Percentiles rank a stretch among this genome's conserved stretches.
phyloP scores from a whole-genome alignment of 495 filamentous ascomycete species.

The Tuber brumale region DNA sequence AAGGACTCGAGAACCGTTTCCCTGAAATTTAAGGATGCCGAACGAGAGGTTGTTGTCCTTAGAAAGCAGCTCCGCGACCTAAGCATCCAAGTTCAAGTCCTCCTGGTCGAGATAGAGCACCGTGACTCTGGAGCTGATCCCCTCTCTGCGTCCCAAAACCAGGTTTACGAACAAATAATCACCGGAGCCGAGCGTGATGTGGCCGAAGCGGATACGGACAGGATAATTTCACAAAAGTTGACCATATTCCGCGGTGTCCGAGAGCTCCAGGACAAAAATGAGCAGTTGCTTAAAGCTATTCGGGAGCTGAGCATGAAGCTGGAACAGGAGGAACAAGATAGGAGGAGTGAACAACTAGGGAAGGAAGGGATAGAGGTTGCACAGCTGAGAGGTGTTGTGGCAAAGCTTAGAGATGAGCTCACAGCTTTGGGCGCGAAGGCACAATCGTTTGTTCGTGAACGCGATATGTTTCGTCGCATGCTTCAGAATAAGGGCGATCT shows the following conservation, averaged over 20 bases:
- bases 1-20: conserved; percentile 66
- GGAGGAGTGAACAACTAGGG: conserved; percentile 65
- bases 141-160: conserved; percentile 57
- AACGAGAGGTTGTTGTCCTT: conserved; percentile 69
- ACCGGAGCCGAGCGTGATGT: conserved; percentile 59
- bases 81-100: conserved; percentile 77
- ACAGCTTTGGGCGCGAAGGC: conserved; percentile 63
- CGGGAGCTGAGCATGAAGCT: conserved; percentile 78
- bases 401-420: conserved; percentile 60
- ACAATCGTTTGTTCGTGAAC: conserved; percentile 87
- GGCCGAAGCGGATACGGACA: conserved; percentile 69
- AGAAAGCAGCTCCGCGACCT: conserved; percentile 85
- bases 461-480: conserved; percentile 95
- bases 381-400: conserved; percentile 30
- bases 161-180: conserved; percentile 62
- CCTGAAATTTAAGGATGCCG: conserved; percentile 60
- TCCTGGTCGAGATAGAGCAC: conserved; percentile 73
- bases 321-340: conserved; percentile 78
- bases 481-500: conserved; percentile 67
- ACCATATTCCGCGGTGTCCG: conserved; percentile 74
- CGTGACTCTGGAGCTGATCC: conserved; percentile 69
- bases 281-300: conserved; percentile 70
- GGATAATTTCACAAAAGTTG: conserved; percentile 76
- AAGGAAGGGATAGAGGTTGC: conserved; percentile 59
- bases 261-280: conserved; percentile 84